These are phyloP conservation scores for Solanum paucissectum DNA, from an alignment of 257 asterid species.

Conservation along the genomic window DNA sequence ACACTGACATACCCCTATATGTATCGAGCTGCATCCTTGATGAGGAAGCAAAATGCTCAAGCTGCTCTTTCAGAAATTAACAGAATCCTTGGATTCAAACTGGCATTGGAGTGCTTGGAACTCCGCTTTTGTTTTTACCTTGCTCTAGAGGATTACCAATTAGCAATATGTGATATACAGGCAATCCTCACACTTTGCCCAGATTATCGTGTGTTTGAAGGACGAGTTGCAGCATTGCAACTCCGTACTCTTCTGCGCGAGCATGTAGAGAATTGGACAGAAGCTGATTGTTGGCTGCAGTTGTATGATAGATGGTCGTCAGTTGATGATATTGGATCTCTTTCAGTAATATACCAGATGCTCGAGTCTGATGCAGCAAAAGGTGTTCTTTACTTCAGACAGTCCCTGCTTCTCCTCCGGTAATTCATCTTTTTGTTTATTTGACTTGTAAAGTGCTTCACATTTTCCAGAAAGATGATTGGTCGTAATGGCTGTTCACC, in stretches of 20 bases:
- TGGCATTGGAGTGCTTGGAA: slow-evolving; percentile 93
- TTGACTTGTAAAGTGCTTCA: not conserved
- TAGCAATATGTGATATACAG: slow-evolving; percentile 85
- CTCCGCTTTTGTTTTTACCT: slow-evolving; percentile 85
- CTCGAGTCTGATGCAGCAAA: slow-evolving; percentile 88
- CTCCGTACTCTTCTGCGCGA: slow-evolving; percentile 78
- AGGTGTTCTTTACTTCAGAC: slow-evolving; percentile 90
- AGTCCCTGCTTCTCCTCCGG: slow-evolving; percentile 94
- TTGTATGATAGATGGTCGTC: slow-evolving; percentile 92
- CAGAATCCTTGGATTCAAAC: slow-evolving; percentile 80
- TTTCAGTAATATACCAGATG: slow-evolving; percentile 96
- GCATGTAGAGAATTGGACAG: slow-evolving; percentile 92
- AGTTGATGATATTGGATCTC: slow-evolving; percentile 95
- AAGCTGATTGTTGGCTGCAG: slow-evolving; percentile 97
- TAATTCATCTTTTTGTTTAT: slow-evolving; percentile 4
- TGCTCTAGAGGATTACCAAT: slow-evolving; percentile 74
- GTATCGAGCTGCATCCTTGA: slow-evolving; percentile 89
- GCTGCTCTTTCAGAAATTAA: slow-evolving; percentile 85
- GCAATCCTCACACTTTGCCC: slow-evolving; percentile 87
- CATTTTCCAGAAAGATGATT: not conserved
- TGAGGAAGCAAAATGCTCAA: slow-evolving; percentile 69
- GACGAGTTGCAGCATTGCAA: slow-evolving; percentile 78
- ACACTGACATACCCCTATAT: slow-evolving; percentile 94
- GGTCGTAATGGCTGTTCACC: not conserved
- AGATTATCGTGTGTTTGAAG: slow-evolving; percentile 76